Evolutionary conservation across 371 early-diverging fungal species (phyloP).

Genomic region (Basidiobolus meristosporus): DNA sequence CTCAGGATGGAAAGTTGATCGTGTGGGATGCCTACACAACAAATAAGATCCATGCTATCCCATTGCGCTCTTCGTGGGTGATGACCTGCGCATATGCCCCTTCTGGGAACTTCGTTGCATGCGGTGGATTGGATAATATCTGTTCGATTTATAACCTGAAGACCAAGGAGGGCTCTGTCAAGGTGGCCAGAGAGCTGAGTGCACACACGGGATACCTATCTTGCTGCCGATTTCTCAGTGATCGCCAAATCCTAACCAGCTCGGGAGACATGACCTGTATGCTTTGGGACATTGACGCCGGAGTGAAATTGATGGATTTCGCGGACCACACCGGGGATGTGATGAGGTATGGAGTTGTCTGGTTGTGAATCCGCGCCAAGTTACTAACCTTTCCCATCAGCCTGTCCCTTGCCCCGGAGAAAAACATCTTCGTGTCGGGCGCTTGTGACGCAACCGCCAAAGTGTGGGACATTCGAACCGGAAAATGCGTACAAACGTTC

Average conservation of each 20-base stretch:
- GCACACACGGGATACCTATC: conserved; percentile 95
- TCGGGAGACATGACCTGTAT: conserved; percentile 97
- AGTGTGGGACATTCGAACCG: conserved; percentile 94
- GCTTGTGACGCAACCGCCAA: conserved; percentile 97
- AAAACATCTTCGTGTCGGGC: conserved; percentile 88
- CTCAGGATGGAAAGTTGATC: conserved; percentile 96
- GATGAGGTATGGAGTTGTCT: conserved; percentile 45
- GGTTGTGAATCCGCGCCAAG: too few species aligned
- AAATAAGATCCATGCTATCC: conserved; percentile 95
- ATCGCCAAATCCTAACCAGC: conserved; percentile 82
- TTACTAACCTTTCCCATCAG: conserved; percentile 8
- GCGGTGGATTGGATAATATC: conserved; percentile 96
- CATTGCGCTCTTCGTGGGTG: conserved; percentile 96
- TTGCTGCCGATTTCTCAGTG: conserved; percentile 88
- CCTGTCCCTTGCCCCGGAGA: conserved; percentile 68
- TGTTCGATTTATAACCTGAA: conserved; percentile 92
- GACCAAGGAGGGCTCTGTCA: conserved; percentile 71
- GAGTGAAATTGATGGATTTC: conserved; percentile 84
- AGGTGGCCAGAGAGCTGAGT: conserved; percentile 81
- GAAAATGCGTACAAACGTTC: too few species aligned
- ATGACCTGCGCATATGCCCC: conserved; percentile 99
- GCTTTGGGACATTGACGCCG: conserved; percentile 97
- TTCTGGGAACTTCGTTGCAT: conserved; percentile 90
- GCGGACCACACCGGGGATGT: conserved; percentile 96
- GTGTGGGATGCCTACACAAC: conserved; percentile 97